phyloP scores from a whole-genome alignment of 441 rosid genomes.

The Gossypium davidsonii region DNA sequence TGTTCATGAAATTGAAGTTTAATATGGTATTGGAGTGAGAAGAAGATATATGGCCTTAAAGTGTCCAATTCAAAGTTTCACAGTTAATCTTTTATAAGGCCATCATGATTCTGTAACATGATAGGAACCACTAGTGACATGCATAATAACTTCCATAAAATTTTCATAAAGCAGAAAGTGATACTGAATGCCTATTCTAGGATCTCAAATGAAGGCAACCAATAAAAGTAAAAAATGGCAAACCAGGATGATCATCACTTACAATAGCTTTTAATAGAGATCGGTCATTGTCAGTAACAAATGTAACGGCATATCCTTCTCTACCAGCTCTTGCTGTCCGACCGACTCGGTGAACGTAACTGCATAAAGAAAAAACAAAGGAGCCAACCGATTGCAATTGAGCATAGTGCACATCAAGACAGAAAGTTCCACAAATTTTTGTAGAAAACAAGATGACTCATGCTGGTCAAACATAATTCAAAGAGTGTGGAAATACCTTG shows the following conservation, averaged over 20 bases:
- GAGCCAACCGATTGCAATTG: constrained; percentile 4
- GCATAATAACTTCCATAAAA: constrained; percentile 5
- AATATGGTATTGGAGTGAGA: neutral
- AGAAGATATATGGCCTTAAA: neutral
- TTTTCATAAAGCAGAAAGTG: neutral
- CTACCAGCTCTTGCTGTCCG: constrained; percentile 98
- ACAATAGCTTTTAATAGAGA: constrained; percentile 93
- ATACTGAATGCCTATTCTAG: neutral
- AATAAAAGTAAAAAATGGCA: neutral
- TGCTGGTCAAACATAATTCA: neutral
- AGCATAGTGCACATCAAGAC: neutral
- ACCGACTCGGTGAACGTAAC: constrained; percentile 95
- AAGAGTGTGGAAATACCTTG: constrained; percentile 43
- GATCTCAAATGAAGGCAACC: neutral
- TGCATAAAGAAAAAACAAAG: constrained; percentile 27
- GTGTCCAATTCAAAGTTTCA: neutral
- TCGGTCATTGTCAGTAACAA: constrained; percentile 86
- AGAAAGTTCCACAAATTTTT: neutral
- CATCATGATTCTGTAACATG: neutral
- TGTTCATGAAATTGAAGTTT: neutral
- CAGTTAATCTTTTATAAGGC: neutral
- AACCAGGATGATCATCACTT: constrained; percentile 28
- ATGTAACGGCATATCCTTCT: constrained; percentile 95
- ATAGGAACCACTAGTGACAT: neutral
- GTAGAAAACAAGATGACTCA: constrained; percentile 1